Evolutionary conservation across 1,284 basidiomycete species (phyloP).

Genomic region (Sporisorium sorghi): DNA sequence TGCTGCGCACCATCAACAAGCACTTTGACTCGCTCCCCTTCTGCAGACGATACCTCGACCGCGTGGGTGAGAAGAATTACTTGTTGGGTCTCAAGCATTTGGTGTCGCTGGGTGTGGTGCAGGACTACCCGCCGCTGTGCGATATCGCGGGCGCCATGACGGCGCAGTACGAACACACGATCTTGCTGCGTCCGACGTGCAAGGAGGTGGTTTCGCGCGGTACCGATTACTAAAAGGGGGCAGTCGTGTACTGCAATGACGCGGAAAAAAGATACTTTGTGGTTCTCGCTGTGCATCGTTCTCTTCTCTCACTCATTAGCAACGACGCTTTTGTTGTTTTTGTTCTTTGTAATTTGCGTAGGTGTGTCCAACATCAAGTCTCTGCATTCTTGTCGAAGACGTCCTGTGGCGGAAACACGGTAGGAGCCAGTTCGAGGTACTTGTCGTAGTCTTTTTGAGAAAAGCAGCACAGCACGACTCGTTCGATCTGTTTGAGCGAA

Average conservation of each 20-base stretch:
- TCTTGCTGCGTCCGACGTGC: conserved; percentile 65
- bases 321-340: background rate
- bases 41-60: conserved; percentile 88
- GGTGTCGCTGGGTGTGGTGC: conserved; percentile 87
- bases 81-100: conserved; percentile 88
- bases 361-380: background rate
- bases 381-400: conserved; percentile 35
- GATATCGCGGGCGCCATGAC: conserved; percentile 73
- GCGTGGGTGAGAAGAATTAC: conserved; percentile 91
- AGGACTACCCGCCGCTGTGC: conserved; percentile 92
- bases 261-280: background rate
- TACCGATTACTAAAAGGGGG: conserved; percentile 87
- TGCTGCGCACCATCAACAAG: conserved; percentile 89
- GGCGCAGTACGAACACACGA: conserved; percentile 68
- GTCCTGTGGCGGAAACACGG: conserved; percentile 33
- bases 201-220: conserved; percentile 91
- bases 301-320: background rate
- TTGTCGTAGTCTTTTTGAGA: conserved; percentile 47
- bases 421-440: conserved; percentile 33
- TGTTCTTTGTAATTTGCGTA: background rate
- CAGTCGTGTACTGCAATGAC: conserved; percentile 6
- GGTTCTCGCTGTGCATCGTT: background rate
- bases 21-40: conserved; percentile 96
- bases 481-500: conserved; percentile 33
- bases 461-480: conserved; percentile 61